Evolutionary conservation across 1,284 basidiomycete species (phyloP).

Genomic region (Malassezia slooffiae): DNA sequence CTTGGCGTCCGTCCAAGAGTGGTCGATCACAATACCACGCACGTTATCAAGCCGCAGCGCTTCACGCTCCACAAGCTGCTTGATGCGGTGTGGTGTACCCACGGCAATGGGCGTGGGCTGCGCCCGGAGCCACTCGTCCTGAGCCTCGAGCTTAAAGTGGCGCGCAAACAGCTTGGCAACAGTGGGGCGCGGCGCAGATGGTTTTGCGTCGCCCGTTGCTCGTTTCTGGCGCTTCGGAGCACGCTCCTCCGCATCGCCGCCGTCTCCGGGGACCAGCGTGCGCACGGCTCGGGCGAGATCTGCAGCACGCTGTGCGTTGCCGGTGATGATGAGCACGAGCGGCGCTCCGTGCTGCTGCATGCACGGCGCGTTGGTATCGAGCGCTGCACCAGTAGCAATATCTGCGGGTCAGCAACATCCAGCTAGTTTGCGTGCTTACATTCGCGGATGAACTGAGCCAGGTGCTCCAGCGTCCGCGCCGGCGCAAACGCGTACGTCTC

Average conservation of each 20-base stretch:
- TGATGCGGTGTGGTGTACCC: conserved; percentile 36
- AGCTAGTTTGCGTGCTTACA: neutral
- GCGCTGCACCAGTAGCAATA: neutral
- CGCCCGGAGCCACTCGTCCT: conserved; percentile 27
- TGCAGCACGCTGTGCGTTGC: conserved; percentile 37
- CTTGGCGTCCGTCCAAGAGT: conserved; percentile 36
- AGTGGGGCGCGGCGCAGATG: neutral
- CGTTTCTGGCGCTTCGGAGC: conserved; percentile 5
- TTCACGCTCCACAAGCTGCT: conserved; percentile 21
- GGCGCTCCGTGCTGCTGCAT: conserved; percentile 13
- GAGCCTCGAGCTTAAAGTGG: conserved; percentile 39
- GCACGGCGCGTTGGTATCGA: neutral
- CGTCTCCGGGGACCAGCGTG: conserved; percentile 18
- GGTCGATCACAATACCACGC: conserved; percentile 27
- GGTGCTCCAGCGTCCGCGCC: conserved; percentile 7
- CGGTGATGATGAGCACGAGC: conserved; percentile 26
- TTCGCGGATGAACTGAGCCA: conserved; percentile 1
- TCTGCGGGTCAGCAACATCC: neutral
- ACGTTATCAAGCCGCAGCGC: conserved; percentile 25
- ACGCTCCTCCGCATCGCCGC: conserved; percentile 1
- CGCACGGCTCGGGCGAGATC: conserved; percentile 28
- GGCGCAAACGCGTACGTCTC: conserved; percentile 5
- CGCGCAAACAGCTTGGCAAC: conserved; percentile 43
- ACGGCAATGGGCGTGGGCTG: conserved; percentile 29
- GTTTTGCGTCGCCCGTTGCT: neutral